Percentiles rank a stretch among this genome's conserved stretches.
These are phyloP conservation scores for Dothistroma pini DNA, from an alignment of 2,329 filamentous ascomycete genomes.

Conservation along the genomic window DNA sequence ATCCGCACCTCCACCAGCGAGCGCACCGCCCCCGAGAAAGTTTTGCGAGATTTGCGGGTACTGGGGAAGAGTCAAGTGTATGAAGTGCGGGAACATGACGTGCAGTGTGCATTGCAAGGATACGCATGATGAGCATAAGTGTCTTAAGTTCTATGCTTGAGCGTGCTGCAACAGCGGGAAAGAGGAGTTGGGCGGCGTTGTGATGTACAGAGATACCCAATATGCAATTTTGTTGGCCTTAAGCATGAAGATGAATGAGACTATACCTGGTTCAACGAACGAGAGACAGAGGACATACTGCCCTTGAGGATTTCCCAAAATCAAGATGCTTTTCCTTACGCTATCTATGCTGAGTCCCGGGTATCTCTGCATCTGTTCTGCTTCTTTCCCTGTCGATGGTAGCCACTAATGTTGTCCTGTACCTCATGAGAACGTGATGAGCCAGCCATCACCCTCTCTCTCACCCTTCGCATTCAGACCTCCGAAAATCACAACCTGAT, in stretches of 20 bases:
- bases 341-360: neutral
- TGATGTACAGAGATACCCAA: neutral
- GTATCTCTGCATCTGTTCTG: neutral
- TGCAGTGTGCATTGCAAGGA: constrained; percentile 73
- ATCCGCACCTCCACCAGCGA: constrained; percentile 38
- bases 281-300: neutral
- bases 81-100: constrained; percentile 73
- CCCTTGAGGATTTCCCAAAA: neutral
- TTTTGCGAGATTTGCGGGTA: constrained; percentile 82
- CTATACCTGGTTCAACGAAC: neutral
- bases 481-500: constrained; percentile 42
- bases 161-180: neutral
- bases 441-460: constrained; percentile 44
- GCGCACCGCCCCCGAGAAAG: constrained; percentile 51
- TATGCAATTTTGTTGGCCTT: neutral
- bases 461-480: constrained; percentile 43
- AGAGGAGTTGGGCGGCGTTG: neutral
- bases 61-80: constrained; percentile 72
- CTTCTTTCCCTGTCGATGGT: neutral
- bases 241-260: neutral
- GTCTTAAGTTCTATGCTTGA: constrained; percentile 51
- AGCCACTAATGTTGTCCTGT: neutral
- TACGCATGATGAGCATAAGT: constrained; percentile 67
- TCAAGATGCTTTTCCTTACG: neutral
- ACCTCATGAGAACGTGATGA: constrained; percentile 31